phyloP scores from a whole-genome alignment of 805 yeast genomes.

The Pichia scutulata region DNA sequence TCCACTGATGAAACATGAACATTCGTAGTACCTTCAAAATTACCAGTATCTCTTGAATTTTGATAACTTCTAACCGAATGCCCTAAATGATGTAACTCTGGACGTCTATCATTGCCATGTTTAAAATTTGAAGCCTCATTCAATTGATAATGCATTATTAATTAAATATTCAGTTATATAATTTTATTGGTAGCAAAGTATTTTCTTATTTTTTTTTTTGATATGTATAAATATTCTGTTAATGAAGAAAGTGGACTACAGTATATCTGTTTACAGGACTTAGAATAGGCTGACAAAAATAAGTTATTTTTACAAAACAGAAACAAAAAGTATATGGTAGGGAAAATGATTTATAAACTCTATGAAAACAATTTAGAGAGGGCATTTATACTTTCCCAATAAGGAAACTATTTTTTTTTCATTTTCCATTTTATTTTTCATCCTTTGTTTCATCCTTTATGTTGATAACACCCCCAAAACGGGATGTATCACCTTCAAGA shows the following conservation, averaged over 20 bases:
- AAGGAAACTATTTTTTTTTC: background rate
- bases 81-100: background rate
- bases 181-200: background rate
- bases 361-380: background rate
- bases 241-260: background rate
- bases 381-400: background rate
- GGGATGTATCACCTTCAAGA: conserved; percentile 62
- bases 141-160: background rate
- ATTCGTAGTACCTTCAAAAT: background rate
- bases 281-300: background rate
- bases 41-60: background rate
- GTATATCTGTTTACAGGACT: background rate
- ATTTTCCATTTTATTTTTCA: background rate
- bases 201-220: background rate
- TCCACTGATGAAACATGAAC: background rate
- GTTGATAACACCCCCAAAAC: conserved; percentile 23
- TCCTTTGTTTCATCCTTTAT: conserved; percentile 4
- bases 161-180: background rate
- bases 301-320: background rate
- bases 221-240: background rate
- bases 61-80: background rate
- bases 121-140: background rate
- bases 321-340: background rate
- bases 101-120: background rate
- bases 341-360: background rate